Evolutionary conservation across 805 yeast species (phyloP), one percentile per base, ranked within the genome.

Genomic region (Kregervanrija pseudodelftensis): DNA sequence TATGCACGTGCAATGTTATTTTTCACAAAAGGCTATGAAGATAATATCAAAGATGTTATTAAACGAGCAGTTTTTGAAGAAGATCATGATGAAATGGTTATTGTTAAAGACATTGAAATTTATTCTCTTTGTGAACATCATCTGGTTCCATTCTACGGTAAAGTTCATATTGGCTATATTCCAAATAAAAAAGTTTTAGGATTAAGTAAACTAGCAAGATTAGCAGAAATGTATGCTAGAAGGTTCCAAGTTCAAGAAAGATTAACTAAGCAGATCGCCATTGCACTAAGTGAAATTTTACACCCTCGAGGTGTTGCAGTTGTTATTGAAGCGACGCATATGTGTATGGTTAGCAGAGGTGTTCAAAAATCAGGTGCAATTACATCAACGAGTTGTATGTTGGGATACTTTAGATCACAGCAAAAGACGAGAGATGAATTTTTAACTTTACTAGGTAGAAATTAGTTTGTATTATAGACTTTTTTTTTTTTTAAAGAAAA

Each of bases 261-360:
- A 53, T 74, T 93, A 50, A 93, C 99, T 11, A 93, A 93, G 64
- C 99, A 93, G 65, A 90, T 93, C 44, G 98, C 99, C 31, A 86
- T 89, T 85, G 97, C 98, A 1, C 67, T 93, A 45, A 80, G 83
- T 62, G 97, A 89, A 59, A 86, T 90, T 47, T 72, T 93, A 57
- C 82, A 85, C 58, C 99, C 99, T 13, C 77, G 90, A 58, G 99
- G 99, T 49, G 99, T 93, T 8, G 99, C 98, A 1, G 99, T 93
- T 36, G 98, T 93, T 28, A 89, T 93, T 58, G 99, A 93, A 66
- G 97, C 97, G 14, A 79, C 91, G 2, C 99, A 93, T 63, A 93
- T 93, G 99, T 93, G 99, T 65, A 93, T 93, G 99, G 98, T 91
- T 28, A 87, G 95, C 63, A 78, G 99, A 61, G 99, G 99, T 45